Evolutionary conservation across 2,329 filamentous ascomycete species (phyloP), one percentile per base, ranked within the genome.

Genomic region (Blastomyces percursus): DNA sequence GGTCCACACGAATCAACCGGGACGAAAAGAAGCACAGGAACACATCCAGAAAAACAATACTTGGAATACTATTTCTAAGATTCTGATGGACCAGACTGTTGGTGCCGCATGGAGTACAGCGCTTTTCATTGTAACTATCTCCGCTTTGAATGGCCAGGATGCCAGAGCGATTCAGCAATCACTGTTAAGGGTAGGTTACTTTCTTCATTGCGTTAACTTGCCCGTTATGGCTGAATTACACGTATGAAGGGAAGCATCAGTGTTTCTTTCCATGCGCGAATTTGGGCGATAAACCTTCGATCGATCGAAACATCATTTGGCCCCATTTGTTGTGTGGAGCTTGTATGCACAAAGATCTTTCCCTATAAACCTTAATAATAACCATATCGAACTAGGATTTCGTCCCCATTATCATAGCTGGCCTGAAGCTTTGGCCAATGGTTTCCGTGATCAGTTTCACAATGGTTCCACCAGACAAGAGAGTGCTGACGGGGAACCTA

Each of bases 61-160:
- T 21, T 69, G 65, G 57, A 75, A 74, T 64, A 73, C 70, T 3
- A 62, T 80, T 40, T 78, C 78, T 65, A 87, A 87, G 67, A 81
- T 86, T 63, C 63, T 79, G 14, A 75, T 86, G 44, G 84, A 87
- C 66, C 83, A 86, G 69, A 80, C 81, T 0, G 60, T 86, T 27
- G 83, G 82, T 35, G 82, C 81, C 0, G 74, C 80, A 1, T 71
- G 82, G 68, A 86, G 85, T 69, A 85, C 80, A 1, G 71, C 80
- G 40, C 73, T 82, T 61, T 86, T 85, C 69, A 75, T 86, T 24
- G 76, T 75, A 16, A 81, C 78, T 16, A 82, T 86, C 71, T 80
- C 78, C 8, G 75, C 80, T 16, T 71, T 82, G 40, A 75, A 75
- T 27, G 76, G 75, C 0, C 69, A 75, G 21, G 66, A 69, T n/a